A percentile compares a stretch with the other conserved stretches of the same genome.
These are phyloP conservation scores for Prunus fruticosa DNA, from an alignment of 306 rosid genomes.

Conservation along the genomic window DNA sequence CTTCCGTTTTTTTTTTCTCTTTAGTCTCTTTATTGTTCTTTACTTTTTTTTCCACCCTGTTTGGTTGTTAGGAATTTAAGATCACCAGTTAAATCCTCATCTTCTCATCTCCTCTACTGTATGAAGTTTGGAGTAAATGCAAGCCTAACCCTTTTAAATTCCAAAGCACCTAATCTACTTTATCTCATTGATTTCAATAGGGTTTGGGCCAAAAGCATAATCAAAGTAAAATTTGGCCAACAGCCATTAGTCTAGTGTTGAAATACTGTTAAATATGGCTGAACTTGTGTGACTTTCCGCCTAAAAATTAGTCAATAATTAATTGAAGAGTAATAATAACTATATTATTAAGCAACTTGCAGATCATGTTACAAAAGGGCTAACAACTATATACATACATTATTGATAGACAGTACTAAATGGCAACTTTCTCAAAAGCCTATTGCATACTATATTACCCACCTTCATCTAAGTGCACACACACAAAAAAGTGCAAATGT, in stretches of 20 bases:
- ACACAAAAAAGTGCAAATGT: neutral
- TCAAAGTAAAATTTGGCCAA: neutral
- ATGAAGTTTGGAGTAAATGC: neutral
- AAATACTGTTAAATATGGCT: neutral
- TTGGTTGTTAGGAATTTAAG: neutral
- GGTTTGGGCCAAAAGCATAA: neutral
- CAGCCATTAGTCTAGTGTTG: neutral
- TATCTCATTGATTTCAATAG: neutral
- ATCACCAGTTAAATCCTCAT: neutral
- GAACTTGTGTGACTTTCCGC: neutral
- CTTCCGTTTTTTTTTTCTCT: neutral
- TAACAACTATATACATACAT: too few species aligned
- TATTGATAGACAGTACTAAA: too few species aligned
- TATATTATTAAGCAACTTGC: neutral
- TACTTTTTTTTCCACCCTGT: neutral
- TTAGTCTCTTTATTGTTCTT: neutral
- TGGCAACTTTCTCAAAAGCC: too few species aligned
- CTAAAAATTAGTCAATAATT: neutral
- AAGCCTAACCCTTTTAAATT: neutral
- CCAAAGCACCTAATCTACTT: neutral
- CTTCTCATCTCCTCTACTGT: neutral
- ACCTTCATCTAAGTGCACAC: slow-evolving; percentile 3
- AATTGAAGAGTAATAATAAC: neutral
- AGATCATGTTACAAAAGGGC: neutral
- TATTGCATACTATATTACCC: neutral